Percentiles rank a stretch among this genome's conserved stretches.
Evolutionary conservation across 2,329 filamentous ascomycete genomes (phyloP).

Genomic region (Pseudogymnoascus pannorum): DNA sequence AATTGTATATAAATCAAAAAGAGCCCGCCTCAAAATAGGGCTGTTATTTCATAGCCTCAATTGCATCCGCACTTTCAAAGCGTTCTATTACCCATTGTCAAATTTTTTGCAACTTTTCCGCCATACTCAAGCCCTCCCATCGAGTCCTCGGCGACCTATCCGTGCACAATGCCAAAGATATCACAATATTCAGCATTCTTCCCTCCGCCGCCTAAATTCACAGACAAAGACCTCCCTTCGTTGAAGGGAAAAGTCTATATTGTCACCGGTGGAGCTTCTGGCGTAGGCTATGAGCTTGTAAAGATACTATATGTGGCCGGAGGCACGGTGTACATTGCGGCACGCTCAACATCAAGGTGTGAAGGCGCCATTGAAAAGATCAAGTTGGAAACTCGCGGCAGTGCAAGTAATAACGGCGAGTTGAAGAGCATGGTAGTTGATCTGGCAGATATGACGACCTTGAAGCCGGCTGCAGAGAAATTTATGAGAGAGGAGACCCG

Average conservation of each 20-base stretch:
- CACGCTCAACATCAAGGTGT: constrained; percentile 35
- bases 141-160: background rate
- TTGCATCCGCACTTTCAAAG: background rate
- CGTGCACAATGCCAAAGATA: background rate
- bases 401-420: background rate
- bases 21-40: background rate
- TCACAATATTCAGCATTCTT: constrained; percentile 22
- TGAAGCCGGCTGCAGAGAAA: constrained; percentile 22
- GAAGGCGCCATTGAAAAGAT: constrained; percentile 37
- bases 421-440: constrained; percentile 21
- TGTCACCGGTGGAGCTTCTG: constrained; percentile 34
- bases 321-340: constrained; percentile 44
- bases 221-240: constrained; percentile 34
- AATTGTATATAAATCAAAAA: background rate
- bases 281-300: constrained; percentile 40
- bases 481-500: constrained; percentile 27
- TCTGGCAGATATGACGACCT: constrained; percentile 25
- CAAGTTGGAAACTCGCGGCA: constrained; percentile 18
- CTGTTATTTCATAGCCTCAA: background rate
- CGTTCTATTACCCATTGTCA: background rate
- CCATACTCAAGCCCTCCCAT: background rate
- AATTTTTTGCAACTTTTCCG: background rate
- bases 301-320: constrained; percentile 43
- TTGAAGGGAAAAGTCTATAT: constrained; percentile 34
- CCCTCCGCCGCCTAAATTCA: constrained; percentile 34